phyloP scores from a whole-genome alignment of 2,329 filamentous ascomycete genomes.

The Magnaporthales sp. region DNA sequence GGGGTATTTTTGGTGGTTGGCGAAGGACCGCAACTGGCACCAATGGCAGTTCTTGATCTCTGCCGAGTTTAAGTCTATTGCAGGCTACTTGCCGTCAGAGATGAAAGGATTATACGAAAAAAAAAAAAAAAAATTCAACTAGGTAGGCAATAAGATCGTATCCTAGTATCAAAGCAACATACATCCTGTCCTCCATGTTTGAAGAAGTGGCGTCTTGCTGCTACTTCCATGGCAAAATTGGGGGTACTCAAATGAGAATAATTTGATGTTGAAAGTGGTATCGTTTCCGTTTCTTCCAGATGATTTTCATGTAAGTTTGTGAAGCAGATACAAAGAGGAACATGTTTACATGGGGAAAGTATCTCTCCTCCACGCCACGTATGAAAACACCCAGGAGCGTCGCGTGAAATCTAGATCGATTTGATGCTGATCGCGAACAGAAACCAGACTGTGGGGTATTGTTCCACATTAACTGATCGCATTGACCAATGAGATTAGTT shows the following conservation, averaged over 20 bases:
- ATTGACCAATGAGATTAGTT: background rate
- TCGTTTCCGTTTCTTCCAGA: no score
- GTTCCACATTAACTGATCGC: background rate
- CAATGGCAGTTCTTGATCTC: slow-evolving; percentile 42
- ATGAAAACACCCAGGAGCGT: background rate
- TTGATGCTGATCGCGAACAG: background rate
- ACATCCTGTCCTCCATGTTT: slow-evolving; percentile 28
- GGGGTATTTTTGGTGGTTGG: slow-evolving; percentile 36
- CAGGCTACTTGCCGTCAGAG: slow-evolving; percentile 17
- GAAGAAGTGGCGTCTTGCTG: slow-evolving; percentile 40
- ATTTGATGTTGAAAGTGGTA: no score
- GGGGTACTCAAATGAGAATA: background rate
- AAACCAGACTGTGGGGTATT: background rate
- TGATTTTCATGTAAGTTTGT: no score
- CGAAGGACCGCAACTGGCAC: slow-evolving; percentile 51
- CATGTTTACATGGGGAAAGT: background rate
- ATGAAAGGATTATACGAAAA: background rate
- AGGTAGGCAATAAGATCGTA: background rate
- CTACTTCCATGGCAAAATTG: slow-evolving; percentile 30
- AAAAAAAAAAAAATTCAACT: background rate
- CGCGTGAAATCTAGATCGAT: background rate
- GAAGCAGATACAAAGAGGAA: no score
- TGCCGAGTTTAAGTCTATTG: slow-evolving; percentile 11
- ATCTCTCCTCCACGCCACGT: background rate
- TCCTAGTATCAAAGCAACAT: background rate